Percentiles rank a stretch among this genome's conserved stretches.
phyloP scores from a whole-genome alignment of 2,329 filamentous ascomycete species.

The Botrytis deweyae region DNA sequence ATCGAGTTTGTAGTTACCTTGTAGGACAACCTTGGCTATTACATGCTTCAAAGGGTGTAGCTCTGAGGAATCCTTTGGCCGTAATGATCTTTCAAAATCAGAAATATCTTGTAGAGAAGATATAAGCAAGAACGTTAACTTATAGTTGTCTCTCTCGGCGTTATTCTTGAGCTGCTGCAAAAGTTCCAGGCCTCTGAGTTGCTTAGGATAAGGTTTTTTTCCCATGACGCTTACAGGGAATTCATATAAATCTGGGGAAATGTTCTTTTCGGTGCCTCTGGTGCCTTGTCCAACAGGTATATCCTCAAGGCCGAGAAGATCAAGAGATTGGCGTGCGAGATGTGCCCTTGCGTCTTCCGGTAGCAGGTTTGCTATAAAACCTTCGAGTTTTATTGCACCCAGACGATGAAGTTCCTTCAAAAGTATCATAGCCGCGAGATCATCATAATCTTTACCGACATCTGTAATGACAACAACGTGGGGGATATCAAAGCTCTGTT shows the following conservation, averaged over 20 bases:
- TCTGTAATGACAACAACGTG: constrained; percentile 35
- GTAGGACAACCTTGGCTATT: constrained; percentile 28
- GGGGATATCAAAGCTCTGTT: constrained; percentile 18
- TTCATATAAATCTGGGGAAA: constrained; percentile 26
- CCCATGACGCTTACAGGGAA: constrained; percentile 33
- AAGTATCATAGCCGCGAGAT: constrained; percentile 35
- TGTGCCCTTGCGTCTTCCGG: constrained; percentile 29
- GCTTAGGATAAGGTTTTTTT: constrained; percentile 1
- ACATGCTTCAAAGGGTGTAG: constrained; percentile 2
- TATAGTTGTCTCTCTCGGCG: constrained; percentile 23
- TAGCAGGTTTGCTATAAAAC: constrained; percentile 35
- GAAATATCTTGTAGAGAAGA: constrained; percentile 35
- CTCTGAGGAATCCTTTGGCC: neutral
- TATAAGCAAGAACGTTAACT: constrained; percentile 34
- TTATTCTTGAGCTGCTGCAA: constrained; percentile 25
- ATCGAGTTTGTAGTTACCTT: constrained; percentile 25
- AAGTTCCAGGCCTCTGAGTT: constrained; percentile 25
- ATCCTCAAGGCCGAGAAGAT: constrained; percentile 28
- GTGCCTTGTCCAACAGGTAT: constrained; percentile 33
- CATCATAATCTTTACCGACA: constrained; percentile 37
- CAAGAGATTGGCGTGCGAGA: constrained; percentile 32
- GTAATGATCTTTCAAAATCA: constrained; percentile 23
- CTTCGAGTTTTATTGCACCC: constrained; percentile 32
- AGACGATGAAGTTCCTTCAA: constrained; percentile 36
- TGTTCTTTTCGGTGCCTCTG: neutral